Evolutionary conservation across 129 eudicot species (phyloP), one percentile per base, ranked within the genome.

Genomic region (Lonicera japonica): DNA sequence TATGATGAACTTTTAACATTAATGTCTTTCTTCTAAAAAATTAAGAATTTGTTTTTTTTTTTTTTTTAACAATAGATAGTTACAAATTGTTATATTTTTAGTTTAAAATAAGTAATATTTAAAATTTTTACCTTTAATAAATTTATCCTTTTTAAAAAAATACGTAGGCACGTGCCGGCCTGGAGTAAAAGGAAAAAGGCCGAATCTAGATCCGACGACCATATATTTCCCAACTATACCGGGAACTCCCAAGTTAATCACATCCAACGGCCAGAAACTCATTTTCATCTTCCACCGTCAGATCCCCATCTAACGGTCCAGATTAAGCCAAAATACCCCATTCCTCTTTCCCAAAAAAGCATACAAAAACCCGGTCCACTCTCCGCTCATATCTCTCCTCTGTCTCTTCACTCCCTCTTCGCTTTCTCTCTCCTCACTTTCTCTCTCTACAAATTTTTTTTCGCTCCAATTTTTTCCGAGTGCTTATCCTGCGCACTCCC

Each of bases 251-350:
- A 58, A 8, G 50, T 34, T 16, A 2, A 43, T n/a, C 40, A 25
- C 43, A 75, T 75, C 75, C 60, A 56, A 75, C 80, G 80, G 80
- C 70, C 21, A 8, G 4, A 20, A 70, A 10, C 17, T 18, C 19
- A 9, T 20, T 29, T 38, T 22, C 36, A 8, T 0, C 0, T 15
- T 38, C 45, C 8, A 66, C 80, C 77, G 36, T 29, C 46, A 2
- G 66, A 73, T 73, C 66, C 1, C 50, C n/a, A 71, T 74, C 79
- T 22, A 12, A 70, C 80, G 81, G 45, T 19, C 58, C 67, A 48
- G 5, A 66, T 75, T 46, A 48, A 67, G 65, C 41, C 59, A 29
- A 58, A 45, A 54, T 65, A 40, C 60, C 64, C 51, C 72, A 71
- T 29, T 72, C 63, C 50, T 8, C 13, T 8, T 43, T 54, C 43